A percentile compares a stretch with the other conserved stretches of the same genome.
phyloP scores from a whole-genome alignment of 129 eudicot species.

The sunflower (Helianthus annuus) region HanXRQr2.0-SUNRISE NC_035438.2:26636981-26637480 shows the following conservation, averaged over 20 bases:
- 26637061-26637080: too few species aligned
- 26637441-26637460: not conserved
- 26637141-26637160: too few species aligned
- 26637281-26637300: conserved; percentile 7
- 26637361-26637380: conserved; percentile 34
- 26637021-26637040: too few species aligned
- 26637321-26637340: conserved; percentile 11
- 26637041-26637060: too few species aligned
- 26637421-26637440: conserved; percentile 24
- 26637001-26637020: too few species aligned
- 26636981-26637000: too few species aligned
- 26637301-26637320: not conserved
- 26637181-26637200: not conserved
- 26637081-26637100: too few species aligned
- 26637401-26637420: conserved; percentile 39
- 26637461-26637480: conserved; percentile 21
- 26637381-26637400: conserved; percentile 36
- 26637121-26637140: not conserved
- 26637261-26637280: not conserved
- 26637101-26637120: too few species aligned
- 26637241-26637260: not conserved
- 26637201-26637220: not conserved
- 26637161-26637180: not conserved
- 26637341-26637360: conserved; percentile 31
- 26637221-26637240: not conserved